Conservation (phyloP, 768 basidiomycete genomes). For the Mycena polygramma region DNA sequence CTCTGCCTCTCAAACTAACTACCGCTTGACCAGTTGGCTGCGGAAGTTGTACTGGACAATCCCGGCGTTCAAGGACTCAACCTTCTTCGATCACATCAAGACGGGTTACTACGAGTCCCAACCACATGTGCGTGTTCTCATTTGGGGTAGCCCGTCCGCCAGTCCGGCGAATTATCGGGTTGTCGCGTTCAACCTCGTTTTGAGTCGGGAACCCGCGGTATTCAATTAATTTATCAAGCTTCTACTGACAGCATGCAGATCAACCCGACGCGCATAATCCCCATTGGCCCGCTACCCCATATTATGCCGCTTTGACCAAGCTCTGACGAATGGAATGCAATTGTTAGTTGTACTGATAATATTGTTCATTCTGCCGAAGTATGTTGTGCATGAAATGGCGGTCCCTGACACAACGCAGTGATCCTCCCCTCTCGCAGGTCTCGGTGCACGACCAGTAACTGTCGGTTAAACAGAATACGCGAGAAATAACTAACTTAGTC, state of each 20-base stretch:
- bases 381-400: not conserved
- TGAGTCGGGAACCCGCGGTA: not conserved
- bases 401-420: no score
- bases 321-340: not conserved
- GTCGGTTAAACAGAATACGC: no score
- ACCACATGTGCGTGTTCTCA: constrained; percentile 18
- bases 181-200: no score
- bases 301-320: constrained; percentile 22
- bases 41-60: constrained; percentile 94
- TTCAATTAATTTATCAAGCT: not conserved
- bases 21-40: constrained; percentile 67
- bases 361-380: no score
- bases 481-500: no score
- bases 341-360: not conserved
- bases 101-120: constrained; percentile 79
- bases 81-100: constrained; percentile 92
- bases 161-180: no score
- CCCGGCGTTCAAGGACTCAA: constrained; percentile 87
- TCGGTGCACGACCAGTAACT: no score
- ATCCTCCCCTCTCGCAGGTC: no score
- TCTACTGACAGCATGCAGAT: not conserved
- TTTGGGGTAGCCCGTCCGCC: not conserved
- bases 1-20: not conserved
- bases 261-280: constrained; percentile 22
- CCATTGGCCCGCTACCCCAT: constrained; percentile 23